These are phyloP conservation scores for Penicillium frequentans DNA, from an alignment of 2,329 filamentous ascomycete genomes.

Conservation along the genomic window DNA sequence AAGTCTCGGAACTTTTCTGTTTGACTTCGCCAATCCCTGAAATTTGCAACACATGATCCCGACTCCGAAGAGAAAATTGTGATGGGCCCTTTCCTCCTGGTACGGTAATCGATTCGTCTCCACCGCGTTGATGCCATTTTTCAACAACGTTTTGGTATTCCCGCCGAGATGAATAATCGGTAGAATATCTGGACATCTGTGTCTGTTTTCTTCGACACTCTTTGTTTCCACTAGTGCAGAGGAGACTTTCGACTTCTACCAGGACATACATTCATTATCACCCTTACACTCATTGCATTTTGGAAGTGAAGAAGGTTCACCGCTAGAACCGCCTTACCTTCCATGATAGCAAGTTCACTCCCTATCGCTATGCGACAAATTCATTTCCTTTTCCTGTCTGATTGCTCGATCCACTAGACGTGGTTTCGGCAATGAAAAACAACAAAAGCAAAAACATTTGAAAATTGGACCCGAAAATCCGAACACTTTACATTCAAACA, in stretches of 20 bases:
- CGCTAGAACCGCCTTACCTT: background rate
- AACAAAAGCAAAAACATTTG: slow-evolving; percentile 6
- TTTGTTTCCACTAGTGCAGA: background rate
- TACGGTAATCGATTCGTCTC: slow-evolving; percentile 2
- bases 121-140: background rate
- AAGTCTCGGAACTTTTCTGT: slow-evolving; percentile 8
- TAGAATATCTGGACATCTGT: background rate
- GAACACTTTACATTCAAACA: background rate
- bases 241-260: slow-evolving; percentile 7
- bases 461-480: slow-evolving; percentile 1
- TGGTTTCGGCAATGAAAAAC: slow-evolving; percentile 3
- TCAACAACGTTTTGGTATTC: background rate
- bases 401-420: background rate
- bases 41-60: slow-evolving; percentile 11
- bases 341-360: slow-evolving; percentile 7
- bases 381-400: slow-evolving; percentile 12
- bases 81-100: slow-evolving; percentile 18
- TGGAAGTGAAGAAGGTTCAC: background rate
- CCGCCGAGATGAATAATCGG: background rate
- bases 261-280: slow-evolving; percentile 14
- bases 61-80: slow-evolving; percentile 23
- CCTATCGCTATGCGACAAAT: slow-evolving; percentile 8
- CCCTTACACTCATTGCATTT: slow-evolving; percentile 1
- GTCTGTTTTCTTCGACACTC: background rate
- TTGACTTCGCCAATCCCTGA: slow-evolving; percentile 5